phyloP scores from a whole-genome alignment of 108 stramenopile genomes.

The Nitzschia sp. region DNA sequence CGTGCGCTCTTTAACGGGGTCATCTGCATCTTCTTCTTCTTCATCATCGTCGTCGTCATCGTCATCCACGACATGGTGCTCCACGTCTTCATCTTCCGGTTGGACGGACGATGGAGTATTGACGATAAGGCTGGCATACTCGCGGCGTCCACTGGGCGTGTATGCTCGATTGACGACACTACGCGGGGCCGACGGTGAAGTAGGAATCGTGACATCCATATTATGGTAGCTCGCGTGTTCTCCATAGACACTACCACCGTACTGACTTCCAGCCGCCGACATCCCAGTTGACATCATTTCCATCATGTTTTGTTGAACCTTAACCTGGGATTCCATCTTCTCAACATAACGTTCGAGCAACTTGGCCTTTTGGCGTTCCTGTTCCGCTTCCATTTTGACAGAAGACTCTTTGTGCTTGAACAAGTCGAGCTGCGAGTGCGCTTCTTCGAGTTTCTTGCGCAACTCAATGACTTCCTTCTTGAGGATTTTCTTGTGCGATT shows the following conservation, averaged over 20 bases:
- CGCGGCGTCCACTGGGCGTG: background rate
- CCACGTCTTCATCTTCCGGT: conserved; percentile 28
- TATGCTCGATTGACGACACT: background rate
- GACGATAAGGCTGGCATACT: conserved; percentile 13
- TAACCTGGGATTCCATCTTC: conserved; percentile 84
- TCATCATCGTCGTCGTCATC: conserved; percentile 19
- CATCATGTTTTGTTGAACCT: conserved; percentile 90
- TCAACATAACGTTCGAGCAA: conserved; percentile 78
- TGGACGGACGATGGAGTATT: conserved; percentile 25
- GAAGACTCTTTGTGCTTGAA: conserved; percentile 60
- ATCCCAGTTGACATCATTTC: conserved; percentile 86
- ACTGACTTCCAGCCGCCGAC: conserved; percentile 53
- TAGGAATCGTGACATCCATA: conserved; percentile 7
- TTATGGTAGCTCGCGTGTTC: conserved; percentile 6
- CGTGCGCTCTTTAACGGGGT: conserved; percentile 5
- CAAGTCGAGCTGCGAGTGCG: conserved; percentile 53
- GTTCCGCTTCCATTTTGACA: conserved; percentile 51
- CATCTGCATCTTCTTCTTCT: conserved; percentile 11
- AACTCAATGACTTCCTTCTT: conserved; percentile 89
- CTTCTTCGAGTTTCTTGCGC: conserved; percentile 73
- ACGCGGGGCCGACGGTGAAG: background rate
- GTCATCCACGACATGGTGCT: conserved; percentile 6
- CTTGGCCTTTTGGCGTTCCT: conserved; percentile 67
- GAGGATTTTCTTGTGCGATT: conserved; percentile 82
- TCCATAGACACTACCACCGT: conserved; percentile 35